These are phyloP conservation scores for Microcyclospora tardicrescens DNA, from an alignment of 2,329 filamentous ascomycete genomes.

Conservation along the genomic window DNA sequence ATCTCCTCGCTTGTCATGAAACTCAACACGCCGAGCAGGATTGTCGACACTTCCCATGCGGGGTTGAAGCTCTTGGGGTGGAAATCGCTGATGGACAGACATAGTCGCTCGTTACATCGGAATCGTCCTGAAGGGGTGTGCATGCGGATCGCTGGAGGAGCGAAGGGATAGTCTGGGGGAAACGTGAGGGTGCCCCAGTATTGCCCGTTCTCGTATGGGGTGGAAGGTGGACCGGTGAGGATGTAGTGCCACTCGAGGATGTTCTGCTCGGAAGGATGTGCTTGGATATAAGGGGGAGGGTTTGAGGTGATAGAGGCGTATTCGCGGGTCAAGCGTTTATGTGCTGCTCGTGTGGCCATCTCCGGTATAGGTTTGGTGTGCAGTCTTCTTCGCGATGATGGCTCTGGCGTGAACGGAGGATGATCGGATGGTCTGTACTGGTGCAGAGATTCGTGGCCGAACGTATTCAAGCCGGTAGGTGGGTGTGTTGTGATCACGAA, in stretches of 20 bases:
- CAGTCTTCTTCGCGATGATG: no score
- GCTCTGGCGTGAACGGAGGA: no score
- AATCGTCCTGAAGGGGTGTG: conserved; percentile 95
- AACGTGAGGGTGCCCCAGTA: conserved; percentile 98
- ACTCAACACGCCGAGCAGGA: conserved; percentile 80
- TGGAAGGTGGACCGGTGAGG: conserved; percentile 84
- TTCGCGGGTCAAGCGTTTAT: conserved; percentile 27
- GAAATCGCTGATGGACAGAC: conserved; percentile 92
- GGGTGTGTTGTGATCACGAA: no score
- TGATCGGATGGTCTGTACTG: no score
- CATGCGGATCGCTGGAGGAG: conserved; percentile 95
- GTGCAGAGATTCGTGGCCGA: no score
- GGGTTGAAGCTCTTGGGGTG: conserved; percentile 97
- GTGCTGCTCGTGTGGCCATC: conserved; percentile 27
- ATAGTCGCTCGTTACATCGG: conserved; percentile 80
- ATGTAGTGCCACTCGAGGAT: conserved; percentile 39
- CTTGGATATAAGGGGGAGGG: conserved; percentile 22
- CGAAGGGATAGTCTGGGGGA: conserved; percentile 92
- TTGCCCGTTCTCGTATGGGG: conserved; percentile 86
- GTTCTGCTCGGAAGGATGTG: conserved; percentile 22
- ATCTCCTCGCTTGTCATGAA: conserved; percentile 99
- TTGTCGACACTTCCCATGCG: conserved; percentile 95
- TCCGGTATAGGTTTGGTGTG: background rate
- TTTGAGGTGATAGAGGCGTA: conserved; percentile 24
- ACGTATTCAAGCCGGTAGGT: no score